Evolutionary conservation across 768 basidiomycete species (phyloP).

Genomic region (Galerina sulciceps): DNA sequence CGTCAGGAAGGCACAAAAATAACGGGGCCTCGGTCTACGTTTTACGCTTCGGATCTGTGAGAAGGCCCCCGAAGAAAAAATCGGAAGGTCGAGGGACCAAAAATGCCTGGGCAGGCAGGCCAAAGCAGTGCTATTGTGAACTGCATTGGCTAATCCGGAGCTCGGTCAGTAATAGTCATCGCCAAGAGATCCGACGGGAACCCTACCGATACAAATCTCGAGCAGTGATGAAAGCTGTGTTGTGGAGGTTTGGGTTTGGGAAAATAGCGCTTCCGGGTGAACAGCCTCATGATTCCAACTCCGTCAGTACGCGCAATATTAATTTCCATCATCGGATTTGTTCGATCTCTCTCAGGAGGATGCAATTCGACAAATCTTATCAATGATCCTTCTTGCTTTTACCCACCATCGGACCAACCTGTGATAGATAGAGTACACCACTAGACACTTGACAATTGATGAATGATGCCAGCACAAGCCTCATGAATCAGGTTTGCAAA

Average conservation of each 20-base stretch:
- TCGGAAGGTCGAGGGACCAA: neutral
- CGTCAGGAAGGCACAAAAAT: conserved; percentile 9
- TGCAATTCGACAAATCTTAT: conserved; percentile 1
- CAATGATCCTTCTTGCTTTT: neutral
- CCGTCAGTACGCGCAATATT: neutral
- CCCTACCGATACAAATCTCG: neutral
- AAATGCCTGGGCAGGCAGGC: neutral
- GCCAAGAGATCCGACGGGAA: conserved; percentile 3
- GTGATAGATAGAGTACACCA: neutral
- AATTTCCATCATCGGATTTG: neutral
- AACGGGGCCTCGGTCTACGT: neutral
- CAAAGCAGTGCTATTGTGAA: conserved; percentile 12
- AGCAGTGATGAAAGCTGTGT: neutral
- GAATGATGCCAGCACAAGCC: neutral
- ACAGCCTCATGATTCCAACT: neutral
- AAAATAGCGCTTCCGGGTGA: no score
- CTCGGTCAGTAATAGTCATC: neutral
- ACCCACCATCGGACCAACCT: neutral
- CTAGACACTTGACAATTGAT: neutral
- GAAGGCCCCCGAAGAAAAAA: neutral
- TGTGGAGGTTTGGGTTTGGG: neutral
- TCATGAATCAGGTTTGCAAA: neutral
- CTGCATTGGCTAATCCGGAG: conserved; percentile 3
- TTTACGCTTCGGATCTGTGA: conserved; percentile 8
- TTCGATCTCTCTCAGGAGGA: neutral